A percentile compares a stretch with the other conserved stretches of the same genome.
Conservation (phyloP, 495 filamentous ascomycete genomes). For the Xylaria grammica region DNA sequence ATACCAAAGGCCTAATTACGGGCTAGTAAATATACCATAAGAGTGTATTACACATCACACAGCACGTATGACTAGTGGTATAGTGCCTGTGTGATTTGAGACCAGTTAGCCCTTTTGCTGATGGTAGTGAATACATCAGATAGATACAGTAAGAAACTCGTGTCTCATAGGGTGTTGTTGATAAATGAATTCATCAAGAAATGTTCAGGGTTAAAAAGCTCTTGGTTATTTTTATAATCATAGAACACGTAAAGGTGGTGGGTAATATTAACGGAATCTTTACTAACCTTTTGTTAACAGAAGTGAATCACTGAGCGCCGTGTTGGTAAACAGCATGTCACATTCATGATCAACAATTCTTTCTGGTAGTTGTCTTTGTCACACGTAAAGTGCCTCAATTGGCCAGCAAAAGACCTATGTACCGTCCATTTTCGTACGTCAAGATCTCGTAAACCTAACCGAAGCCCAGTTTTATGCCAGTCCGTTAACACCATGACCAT, state of each 20-base stretch:
- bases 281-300: constrained; percentile 51
- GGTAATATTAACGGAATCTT: constrained; percentile 17
- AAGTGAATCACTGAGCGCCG: constrained; percentile 14
- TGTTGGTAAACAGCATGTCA: constrained; percentile 29
- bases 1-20: not conserved
- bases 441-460: constrained; percentile 44
- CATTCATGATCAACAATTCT: constrained; percentile 22
- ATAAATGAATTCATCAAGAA: constrained; percentile 52
- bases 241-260: constrained; percentile 42
- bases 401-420: constrained; percentile 52
- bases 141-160: constrained; percentile 34
- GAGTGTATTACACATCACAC: not conserved
- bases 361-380: constrained; percentile 21
- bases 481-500: constrained; percentile 41
- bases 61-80: not conserved
- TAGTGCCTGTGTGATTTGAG: not conserved
- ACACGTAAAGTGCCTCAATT: constrained; percentile 45
- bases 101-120: not conserved
- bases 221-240: constrained; percentile 58
- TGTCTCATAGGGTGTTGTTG: constrained; percentile 58
- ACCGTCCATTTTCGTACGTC: constrained; percentile 39
- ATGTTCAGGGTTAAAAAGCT: constrained; percentile 64
- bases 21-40: not conserved
- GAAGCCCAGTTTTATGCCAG: constrained; percentile 42
- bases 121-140: constrained; percentile 6